phyloP scores from a whole-genome alignment of 306 rosid species.

The Cucumis melo region DNA sequence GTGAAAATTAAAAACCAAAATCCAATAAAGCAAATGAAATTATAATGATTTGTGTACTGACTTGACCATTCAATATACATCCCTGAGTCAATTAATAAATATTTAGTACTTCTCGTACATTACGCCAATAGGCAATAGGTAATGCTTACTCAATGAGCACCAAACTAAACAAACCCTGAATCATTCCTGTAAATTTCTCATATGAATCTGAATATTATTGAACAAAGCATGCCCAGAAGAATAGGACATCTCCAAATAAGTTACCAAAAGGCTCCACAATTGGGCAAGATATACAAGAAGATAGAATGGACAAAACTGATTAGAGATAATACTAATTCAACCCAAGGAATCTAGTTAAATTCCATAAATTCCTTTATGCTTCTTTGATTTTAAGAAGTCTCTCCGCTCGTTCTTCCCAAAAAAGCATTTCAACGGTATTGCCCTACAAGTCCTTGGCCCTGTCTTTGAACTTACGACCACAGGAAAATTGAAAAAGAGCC shows the following conservation, averaged over 20 bases:
- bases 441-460: background rate
- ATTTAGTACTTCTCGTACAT: background rate
- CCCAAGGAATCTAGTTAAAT: background rate
- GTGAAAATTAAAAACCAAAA: background rate
- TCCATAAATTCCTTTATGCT: background rate
- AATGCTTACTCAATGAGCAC: background rate
- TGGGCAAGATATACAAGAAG: background rate
- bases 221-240: background rate
- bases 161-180: background rate
- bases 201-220: background rate
- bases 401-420: background rate
- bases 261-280: background rate
- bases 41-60: background rate
- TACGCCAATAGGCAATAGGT: background rate
- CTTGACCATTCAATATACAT: background rate
- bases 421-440: background rate
- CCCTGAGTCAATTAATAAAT: background rate
- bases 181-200: background rate
- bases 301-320: background rate
- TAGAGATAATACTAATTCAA: background rate
- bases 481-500: background rate
- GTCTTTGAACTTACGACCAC: background rate
- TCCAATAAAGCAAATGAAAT: background rate
- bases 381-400: background rate
- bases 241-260: background rate